Evolutionary conservation across 805 yeast species (phyloP), one percentile per base, ranked within the genome.

Genomic region (Peterozyma toletana): DNA sequence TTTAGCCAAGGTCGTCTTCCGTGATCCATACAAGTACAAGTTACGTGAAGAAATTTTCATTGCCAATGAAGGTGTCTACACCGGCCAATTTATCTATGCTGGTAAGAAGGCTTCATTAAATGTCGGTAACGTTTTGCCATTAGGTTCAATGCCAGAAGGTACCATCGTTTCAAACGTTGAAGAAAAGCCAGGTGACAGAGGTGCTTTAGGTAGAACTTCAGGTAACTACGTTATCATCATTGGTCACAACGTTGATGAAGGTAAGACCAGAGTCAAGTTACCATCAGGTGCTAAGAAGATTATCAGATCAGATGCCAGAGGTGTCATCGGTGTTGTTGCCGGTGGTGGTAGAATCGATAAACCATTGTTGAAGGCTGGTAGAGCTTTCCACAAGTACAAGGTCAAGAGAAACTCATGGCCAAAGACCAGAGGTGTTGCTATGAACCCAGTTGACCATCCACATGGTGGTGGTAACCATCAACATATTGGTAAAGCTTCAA

Each of bases 391-490:
- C 90, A 91, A 91, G 82, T 90, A 85, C 93, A 90, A 76, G 78
- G 96, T 90, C 67, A 93, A 91, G 95, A 84, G 98, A 80, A 89
- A 93, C 96, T 88, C 96, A 59, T 93, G 98, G 98, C 99, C 99
- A 78, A 90, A 88, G 86, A 93, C 98, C 69, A 89, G 98, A 82
- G 99, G 98, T 91, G 98, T 91, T 71, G 99, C 99, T 73, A 91
- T 93, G 99, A 91, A 91, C 80, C 98, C 98, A 75, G 99, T 91
- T 73, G 99, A 91, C 74, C 99, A 91, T 82, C 99, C 99, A 73
- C 99, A 91, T 76, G 99, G 99, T 87, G 98, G 99, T 91, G 99
- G 99, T 91, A 90, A 90, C 96, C 98, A 91, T 78, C 98, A 91
- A 82, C 98, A 91, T 76, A 91, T 90, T 79, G 98, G 98, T 89